phyloP scores from a whole-genome alignment of 495 filamentous ascomycete genomes.

The Trichoderma orchidacearum region DNA sequence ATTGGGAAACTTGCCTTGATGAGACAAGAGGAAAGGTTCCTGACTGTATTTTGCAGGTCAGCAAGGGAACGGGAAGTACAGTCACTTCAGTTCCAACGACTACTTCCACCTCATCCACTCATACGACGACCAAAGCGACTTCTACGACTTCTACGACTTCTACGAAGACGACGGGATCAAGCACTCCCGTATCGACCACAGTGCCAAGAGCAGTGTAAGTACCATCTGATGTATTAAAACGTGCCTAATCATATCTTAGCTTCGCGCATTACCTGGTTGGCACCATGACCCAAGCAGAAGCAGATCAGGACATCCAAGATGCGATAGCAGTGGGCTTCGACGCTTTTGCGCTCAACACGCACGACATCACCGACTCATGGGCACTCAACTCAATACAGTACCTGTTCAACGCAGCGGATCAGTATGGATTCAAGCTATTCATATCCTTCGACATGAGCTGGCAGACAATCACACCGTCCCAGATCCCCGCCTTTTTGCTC shows the following conservation, averaged over 20 bases:
- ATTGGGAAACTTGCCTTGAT: background rate
- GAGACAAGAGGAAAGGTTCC: background rate
- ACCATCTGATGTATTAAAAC: background rate
- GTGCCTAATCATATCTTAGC: background rate
- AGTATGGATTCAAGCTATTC: conserved; percentile 10
- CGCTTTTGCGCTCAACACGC: conserved; percentile 9
- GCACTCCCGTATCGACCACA: background rate
- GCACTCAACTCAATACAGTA: conserved; percentile 1
- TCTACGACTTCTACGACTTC: background rate
- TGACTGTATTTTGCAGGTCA: background rate
- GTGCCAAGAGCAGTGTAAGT: background rate
- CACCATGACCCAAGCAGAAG: conserved; percentile 6
- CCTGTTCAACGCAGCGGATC: conserved; percentile 7
- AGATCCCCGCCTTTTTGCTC: background rate
- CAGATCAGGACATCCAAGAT: conserved; percentile 8
- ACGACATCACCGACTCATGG: conserved; percentile 2
- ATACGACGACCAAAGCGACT: background rate
- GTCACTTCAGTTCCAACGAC: background rate
- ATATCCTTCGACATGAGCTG: conserved; percentile 10
- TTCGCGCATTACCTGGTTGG: conserved; percentile 8
- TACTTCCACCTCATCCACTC: background rate
- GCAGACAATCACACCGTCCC: background rate
- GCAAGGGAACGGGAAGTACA: background rate
- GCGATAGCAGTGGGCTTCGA: conserved; percentile 9
- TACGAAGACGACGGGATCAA: background rate